Percentiles rank a stretch among this genome's conserved stretches.
These are phyloP conservation scores for Bjerkandera adusta DNA, from an alignment of 1,284 basidiomycete genomes.

Conservation along the genomic window DNA sequence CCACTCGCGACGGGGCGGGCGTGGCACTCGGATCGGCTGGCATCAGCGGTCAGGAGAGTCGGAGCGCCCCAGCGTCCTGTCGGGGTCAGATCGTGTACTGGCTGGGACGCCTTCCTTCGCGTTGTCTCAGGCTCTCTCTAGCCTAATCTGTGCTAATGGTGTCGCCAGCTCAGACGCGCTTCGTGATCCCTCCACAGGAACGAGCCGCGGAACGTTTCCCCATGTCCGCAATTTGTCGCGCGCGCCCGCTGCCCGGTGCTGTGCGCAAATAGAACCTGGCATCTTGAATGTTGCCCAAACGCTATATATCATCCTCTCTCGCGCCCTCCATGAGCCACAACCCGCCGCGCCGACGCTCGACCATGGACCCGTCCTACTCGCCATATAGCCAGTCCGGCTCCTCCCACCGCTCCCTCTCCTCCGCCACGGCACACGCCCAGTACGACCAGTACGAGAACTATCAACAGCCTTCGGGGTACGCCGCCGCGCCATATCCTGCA, in stretches of 20 bases:
- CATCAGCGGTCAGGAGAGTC: too few species aligned
- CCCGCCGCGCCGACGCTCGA: conserved; percentile 3
- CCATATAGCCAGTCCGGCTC: background rate
- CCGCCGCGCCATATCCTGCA: too few species aligned
- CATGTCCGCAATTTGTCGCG: background rate
- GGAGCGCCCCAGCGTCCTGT: too few species aligned
- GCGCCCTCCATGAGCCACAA: conserved; percentile 11
- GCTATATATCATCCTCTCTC: conserved; percentile 4
- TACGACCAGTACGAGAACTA: too few species aligned
- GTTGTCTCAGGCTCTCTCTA: conserved; percentile 1
- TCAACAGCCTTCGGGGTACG: too few species aligned
- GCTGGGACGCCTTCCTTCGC: background rate
- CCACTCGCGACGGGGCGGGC: background rate
- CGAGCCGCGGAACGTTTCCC: too few species aligned
- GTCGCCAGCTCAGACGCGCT: background rate
- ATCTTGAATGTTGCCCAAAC: conserved; percentile 5
- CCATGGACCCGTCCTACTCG: background rate
- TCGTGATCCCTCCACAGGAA: too few species aligned
- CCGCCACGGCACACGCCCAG: too few species aligned
- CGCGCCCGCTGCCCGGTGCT: conserved; percentile 1
- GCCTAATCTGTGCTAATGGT: conserved; percentile 15
- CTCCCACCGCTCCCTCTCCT: background rate
- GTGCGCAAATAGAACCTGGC: conserved; percentile 2
- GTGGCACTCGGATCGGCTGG: background rate
- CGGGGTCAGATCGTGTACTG: conserved; percentile 2